A percentile compares a stretch with the other conserved stretches of the same genome.
phyloP scores from a whole-genome alignment of 1,284 basidiomycete genomes.

The Mrakiaceae sp. region DNA sequence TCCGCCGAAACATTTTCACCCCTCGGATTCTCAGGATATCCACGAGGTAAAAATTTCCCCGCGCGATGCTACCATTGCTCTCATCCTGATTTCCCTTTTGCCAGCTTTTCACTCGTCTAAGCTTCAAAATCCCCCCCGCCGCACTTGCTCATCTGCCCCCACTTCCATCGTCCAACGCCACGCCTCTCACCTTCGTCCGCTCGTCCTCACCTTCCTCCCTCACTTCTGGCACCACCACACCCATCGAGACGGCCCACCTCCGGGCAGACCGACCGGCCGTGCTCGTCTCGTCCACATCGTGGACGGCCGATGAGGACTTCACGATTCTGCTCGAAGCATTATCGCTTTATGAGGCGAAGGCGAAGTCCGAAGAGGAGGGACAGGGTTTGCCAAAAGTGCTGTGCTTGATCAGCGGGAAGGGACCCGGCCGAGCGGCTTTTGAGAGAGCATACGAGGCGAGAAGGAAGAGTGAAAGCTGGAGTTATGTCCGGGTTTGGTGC shows the following conservation, averaged over 20 bases:
- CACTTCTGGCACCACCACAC: conserved; percentile 29
- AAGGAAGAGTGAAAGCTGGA: conserved; percentile 53
- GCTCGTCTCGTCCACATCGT: conserved; percentile 84
- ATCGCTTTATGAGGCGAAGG: conserved; percentile 53
- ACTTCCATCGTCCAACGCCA: conserved; percentile 34
- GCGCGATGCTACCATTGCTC: conserved; percentile 26
- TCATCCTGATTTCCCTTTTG: conserved; percentile 18
- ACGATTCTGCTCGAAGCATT: conserved; percentile 66
- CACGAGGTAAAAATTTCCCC: conserved; percentile 58
- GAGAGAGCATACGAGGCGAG: conserved; percentile 51
- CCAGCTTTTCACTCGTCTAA: conserved; percentile 49
- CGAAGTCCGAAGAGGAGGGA: conserved; percentile 29
- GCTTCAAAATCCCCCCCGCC: conserved; percentile 24
- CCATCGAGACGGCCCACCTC: conserved; percentile 29
- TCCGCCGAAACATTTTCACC: conserved; percentile 69
- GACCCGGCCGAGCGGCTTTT: conserved; percentile 61
- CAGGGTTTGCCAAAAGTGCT: conserved; percentile 56
- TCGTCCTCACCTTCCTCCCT: conserved; percentile 15
- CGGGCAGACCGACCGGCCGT: conserved; percentile 68
- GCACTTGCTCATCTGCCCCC: conserved; percentile 31
- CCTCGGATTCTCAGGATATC: conserved; percentile 52
- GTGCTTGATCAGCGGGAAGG: conserved; percentile 85
- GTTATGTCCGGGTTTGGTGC: conserved; percentile 69
- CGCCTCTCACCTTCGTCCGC: conserved; percentile 45
- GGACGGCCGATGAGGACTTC: conserved; percentile 98